Evolutionary conservation across 257 asterid genomes (phyloP).

Genomic region (Nicotiana knightiana): DNA sequence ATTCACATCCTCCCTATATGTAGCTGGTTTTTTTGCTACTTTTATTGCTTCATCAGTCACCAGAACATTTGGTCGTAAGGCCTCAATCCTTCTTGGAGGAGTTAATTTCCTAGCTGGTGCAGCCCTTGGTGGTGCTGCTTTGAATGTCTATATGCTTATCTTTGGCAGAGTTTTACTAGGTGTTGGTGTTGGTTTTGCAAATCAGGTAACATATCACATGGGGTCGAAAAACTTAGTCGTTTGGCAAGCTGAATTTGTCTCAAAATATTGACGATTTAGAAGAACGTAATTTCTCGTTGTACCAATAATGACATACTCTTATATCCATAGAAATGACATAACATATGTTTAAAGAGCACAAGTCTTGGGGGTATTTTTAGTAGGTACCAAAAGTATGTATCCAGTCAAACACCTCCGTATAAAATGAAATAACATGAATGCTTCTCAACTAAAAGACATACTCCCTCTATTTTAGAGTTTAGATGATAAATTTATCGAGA

Average conservation of each 20-base stretch:
- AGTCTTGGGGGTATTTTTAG: neutral
- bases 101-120: slow-evolving; percentile 63
- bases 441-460: neutral
- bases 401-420: neutral
- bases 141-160: slow-evolving; percentile 54
- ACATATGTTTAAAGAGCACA: neutral
- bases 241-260: no score
- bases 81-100: slow-evolving; percentile 61
- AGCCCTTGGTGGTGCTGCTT: slow-evolving; percentile 64
- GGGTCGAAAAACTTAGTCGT: no score
- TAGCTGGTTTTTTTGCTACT: slow-evolving; percentile 69
- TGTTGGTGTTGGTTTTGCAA: slow-evolving; percentile 74
- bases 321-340: neutral
- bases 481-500: no score
- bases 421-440: neutral
- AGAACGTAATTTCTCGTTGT: neutral
- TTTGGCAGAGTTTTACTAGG: slow-evolving; percentile 68
- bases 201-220: slow-evolving; percentile 38
- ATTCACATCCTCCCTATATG: slow-evolving; percentile 74
- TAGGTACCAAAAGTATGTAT: neutral
- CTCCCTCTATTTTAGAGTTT: neutral
- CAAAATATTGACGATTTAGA: no score
- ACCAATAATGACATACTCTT: neutral
- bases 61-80: slow-evolving; percentile 49
- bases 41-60: slow-evolving; percentile 56